Evolutionary conservation across 2,329 filamentous ascomycete species (phyloP), one percentile per base, ranked within the genome.

Genomic region (Annulohypoxylon truncatum): DNA sequence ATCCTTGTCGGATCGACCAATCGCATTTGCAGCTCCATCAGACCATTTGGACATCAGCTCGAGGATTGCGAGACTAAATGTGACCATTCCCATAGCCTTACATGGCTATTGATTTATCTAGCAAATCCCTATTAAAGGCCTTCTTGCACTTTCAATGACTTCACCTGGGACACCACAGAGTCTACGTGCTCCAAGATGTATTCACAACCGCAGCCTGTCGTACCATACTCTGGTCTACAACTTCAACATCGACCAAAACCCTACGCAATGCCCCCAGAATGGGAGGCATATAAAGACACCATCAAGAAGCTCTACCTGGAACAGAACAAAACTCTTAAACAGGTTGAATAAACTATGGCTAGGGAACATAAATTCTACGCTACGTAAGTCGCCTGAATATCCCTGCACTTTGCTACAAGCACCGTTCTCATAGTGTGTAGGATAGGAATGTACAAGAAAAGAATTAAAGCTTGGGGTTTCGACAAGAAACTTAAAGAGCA

Each of bases 391-490:
- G 42, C 35, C 42, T 38, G 20, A 13, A 38, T 28, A 35, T 31
- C 15, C 4, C 7, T 10, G 38, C 35, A 2, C n/a, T 31, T 24
- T 42, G 40, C 29, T 48, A 18, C 9, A 38, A 55, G 22, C 33
- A 40, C 52, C 13, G 15, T 24, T 47, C 66, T 72, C 40, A 73
- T 54, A 15, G 46, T 47, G 28, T 40, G 35, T 61, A 81, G 79
- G 18, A 77, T 79, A 57, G 80, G 80, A 69, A 81, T 81, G 78
- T 81, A 79, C 72, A 81, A 81, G 73, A 80, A 79, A 46, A 76
- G 79, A 46, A 80, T 81, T 50, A 79, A 76, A 73, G 77, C 78
- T 67, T 81, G 80, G 80, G 77, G 78, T 4, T 75, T 81, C 42
- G 78, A 80, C 54, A 81, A 81, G 69, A 81, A 81, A 67, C 72